These are phyloP conservation scores for Blepharisma stoltei DNA, from an alignment of 73 alveolate genomes.

Conservation along the genomic window DNA sequence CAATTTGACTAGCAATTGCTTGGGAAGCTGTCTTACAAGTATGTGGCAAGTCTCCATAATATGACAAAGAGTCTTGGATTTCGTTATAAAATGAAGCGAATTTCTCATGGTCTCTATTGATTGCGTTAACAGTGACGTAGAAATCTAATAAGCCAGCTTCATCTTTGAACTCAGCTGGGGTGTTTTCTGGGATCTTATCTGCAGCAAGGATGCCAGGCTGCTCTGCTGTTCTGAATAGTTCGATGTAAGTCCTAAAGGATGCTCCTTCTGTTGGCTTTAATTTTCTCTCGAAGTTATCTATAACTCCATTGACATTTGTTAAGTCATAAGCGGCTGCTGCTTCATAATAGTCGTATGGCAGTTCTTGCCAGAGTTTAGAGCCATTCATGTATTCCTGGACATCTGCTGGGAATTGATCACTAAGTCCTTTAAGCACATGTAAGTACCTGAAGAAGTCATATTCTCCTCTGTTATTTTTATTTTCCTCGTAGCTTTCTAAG, in stretches of 20 bases:
- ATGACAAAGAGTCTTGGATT: not conserved
- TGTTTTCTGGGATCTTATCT: not conserved
- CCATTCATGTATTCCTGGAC: not conserved
- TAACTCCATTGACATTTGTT: not conserved
- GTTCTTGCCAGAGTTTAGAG: not conserved
- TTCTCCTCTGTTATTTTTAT: not conserved
- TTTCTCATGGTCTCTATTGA: slow-evolving; percentile 10
- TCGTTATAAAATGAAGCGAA: not conserved
- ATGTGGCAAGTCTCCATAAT: slow-evolving; percentile 9
- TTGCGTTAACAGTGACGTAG: not conserved
- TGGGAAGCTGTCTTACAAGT: not conserved
- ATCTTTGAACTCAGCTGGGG: slow-evolving; percentile 6
- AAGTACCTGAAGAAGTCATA: not conserved
- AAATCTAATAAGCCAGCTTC: not conserved
- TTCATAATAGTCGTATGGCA: slow-evolving; percentile 20
- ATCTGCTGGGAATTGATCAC: not conserved
- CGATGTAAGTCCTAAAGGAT: not conserved
- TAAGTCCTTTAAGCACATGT: not conserved
- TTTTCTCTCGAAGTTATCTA: not conserved
- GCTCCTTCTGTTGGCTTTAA: not conserved
- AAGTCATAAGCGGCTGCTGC: not conserved
- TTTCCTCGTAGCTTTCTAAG: not conserved
- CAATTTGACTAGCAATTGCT: not conserved
- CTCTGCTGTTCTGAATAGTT: not conserved
- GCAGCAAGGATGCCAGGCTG: not conserved